Percentiles rank a stretch among this genome's conserved stretches.
Evolutionary conservation across 768 basidiomycete genomes (phyloP).

Genomic region (Daedaleopsis sinensis): DNA sequence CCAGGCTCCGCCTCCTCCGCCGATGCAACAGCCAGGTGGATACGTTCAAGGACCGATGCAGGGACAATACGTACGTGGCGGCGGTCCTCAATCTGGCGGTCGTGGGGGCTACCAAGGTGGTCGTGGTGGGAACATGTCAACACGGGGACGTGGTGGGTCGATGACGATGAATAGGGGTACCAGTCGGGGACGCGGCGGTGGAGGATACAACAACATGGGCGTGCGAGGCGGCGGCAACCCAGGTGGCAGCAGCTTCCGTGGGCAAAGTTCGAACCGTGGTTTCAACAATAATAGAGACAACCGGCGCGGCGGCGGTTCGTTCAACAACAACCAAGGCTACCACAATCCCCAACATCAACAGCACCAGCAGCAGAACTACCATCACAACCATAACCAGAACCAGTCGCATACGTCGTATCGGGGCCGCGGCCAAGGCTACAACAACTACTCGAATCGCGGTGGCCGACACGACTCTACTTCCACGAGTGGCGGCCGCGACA

Average conservation of each 20-base stretch:
- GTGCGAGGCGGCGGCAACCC: constrained; percentile 49
- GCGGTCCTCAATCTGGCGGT: constrained; percentile 41
- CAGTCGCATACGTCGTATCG: constrained; percentile 45
- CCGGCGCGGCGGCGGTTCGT: constrained; percentile 69
- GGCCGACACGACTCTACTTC: constrained; percentile 38
- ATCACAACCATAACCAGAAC: constrained; percentile 39
- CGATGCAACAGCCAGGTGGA: constrained; percentile 42
- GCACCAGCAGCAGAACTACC: constrained; percentile 35
- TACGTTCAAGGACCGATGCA: constrained; percentile 25
- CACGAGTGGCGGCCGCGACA: constrained; percentile 54
- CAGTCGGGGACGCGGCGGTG: constrained; percentile 41
- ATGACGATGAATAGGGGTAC: constrained; percentile 31
- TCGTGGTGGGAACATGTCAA: constrained; percentile 40
- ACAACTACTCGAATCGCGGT: constrained; percentile 41
- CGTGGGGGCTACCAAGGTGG: constrained; percentile 49
- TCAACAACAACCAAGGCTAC: constrained; percentile 44
- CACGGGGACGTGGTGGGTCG: constrained; percentile 51
- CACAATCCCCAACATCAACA: constrained; percentile 36
- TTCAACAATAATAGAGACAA: constrained; percentile 61
- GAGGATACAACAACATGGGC: constrained; percentile 39
- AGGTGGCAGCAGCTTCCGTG: constrained; percentile 50
- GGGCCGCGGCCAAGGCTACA: constrained; percentile 64
- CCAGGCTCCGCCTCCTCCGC: constrained; percentile 56
- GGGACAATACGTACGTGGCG: constrained; percentile 43
- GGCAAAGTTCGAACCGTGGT: constrained; percentile 67